Evolutionary conservation across 257 asterid genomes (phyloP).

Genomic region (Jasminum sambac): DNA sequence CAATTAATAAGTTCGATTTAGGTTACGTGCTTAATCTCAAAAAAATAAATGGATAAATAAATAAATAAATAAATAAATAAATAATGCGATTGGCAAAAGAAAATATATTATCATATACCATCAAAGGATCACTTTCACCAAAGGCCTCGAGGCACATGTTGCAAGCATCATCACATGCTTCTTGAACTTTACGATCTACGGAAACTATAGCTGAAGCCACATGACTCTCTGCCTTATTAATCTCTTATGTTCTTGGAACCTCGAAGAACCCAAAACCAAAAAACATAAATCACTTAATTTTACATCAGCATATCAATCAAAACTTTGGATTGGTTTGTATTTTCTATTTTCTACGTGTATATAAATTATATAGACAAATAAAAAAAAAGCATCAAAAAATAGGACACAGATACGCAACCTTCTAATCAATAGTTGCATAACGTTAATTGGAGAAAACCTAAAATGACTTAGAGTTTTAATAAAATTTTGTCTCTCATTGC

Average conservation of each 20-base stretch:
- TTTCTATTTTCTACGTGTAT: slow-evolving; percentile 2
- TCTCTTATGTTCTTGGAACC: slow-evolving; percentile 58
- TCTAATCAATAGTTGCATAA: not conserved
- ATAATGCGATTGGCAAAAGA: not conserved
- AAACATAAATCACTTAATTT: not conserved
- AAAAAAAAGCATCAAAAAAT: slow-evolving; percentile 4
- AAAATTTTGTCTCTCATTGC: not conserved
- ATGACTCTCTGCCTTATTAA: slow-evolving; percentile 49
- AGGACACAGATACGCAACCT: not conserved
- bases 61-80: no score
- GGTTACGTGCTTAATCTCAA: not conserved
- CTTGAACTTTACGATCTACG: slow-evolving; percentile 94
- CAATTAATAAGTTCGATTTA: slow-evolving; percentile 13
- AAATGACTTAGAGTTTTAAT: not conserved
- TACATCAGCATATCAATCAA: not conserved
- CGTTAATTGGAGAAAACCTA: not conserved
- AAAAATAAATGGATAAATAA: no score
- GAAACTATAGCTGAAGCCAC: slow-evolving; percentile 85
- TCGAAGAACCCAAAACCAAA: slow-evolving; percentile 22
- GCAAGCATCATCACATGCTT: no score
- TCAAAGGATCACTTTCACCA: slow-evolving; percentile 71
- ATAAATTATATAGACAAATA: no score
- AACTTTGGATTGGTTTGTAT: not conserved
- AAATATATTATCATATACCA: slow-evolving; percentile 43
- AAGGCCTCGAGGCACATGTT: slow-evolving; percentile 95